phyloP scores from a whole-genome alignment of 306 rosid species.

The Hylodesmum podocarpum region DNA sequence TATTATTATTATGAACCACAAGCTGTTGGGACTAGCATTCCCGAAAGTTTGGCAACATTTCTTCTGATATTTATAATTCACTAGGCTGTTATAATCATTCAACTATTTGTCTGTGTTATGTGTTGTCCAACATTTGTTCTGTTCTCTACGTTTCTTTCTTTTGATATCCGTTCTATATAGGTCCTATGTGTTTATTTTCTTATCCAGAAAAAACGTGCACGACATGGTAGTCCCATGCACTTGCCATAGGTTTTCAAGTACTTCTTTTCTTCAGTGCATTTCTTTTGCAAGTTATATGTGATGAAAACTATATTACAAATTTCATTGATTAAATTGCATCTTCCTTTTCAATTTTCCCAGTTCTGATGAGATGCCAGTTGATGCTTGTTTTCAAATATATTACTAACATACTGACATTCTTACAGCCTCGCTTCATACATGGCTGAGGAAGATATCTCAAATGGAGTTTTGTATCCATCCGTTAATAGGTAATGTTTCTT shows the following conservation, averaged over 20 bases:
- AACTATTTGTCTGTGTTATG: not conserved
- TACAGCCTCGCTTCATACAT: conserved; percentile 97
- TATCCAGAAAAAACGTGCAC: not conserved
- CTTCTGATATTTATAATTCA: not conserved
- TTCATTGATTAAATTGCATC: conserved; percentile 5
- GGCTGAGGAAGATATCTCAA: conserved; percentile 74
- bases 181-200: not conserved
- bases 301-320: not conserved
- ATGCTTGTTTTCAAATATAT: conserved; percentile 26
- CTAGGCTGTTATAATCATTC: conserved; percentile 1
- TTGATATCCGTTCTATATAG: conserved; percentile 4
- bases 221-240: conserved; percentile 19
- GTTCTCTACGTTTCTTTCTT: not conserved
- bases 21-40: conserved; percentile 4
- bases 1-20: conserved; percentile 1
- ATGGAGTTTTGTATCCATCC: conserved; percentile 85
- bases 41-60: conserved; percentile 8
- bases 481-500: conserved; percentile 58
- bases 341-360: conserved; percentile 2
- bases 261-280: not conserved
- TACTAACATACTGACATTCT: conserved; percentile 42
- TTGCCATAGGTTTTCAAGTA: conserved; percentile 4
- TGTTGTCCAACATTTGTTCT: not conserved
- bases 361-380: not conserved
- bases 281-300: not conserved